Evolutionary conservation across 2,329 filamentous ascomycete species (phyloP).

Genomic region (Raffaelea arxii): DNA sequence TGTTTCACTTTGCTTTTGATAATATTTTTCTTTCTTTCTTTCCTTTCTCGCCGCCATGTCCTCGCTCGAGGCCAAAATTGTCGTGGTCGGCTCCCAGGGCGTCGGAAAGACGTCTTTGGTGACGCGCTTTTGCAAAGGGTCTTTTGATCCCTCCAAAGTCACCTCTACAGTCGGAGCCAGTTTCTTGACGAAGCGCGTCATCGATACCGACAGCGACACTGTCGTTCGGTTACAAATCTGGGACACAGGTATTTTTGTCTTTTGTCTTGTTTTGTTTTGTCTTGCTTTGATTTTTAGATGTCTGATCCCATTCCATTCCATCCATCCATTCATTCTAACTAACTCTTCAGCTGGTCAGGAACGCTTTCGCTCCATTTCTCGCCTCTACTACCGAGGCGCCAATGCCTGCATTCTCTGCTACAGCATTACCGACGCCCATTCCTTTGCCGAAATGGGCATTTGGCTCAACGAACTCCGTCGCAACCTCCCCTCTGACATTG

Average conservation of each 20-base stretch:
- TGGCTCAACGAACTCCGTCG: conserved; percentile 80
- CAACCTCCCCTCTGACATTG: conserved; percentile 67
- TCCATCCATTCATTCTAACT: background rate
- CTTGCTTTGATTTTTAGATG: background rate
- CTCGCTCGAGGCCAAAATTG: conserved; percentile 71
- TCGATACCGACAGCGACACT: conserved; percentile 77
- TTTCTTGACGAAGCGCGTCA: conserved; percentile 69
- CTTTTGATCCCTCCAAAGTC: conserved; percentile 54
- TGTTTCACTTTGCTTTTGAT: background rate
- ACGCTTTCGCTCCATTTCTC: conserved; percentile 86
- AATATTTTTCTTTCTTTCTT: background rate
- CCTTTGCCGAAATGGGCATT: conserved; percentile 83
- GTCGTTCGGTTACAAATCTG: conserved; percentile 89
- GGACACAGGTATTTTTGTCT: conserved; percentile 58
- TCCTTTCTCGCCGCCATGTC: conserved; percentile 25
- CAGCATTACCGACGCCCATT: conserved; percentile 77
- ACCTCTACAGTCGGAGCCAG: conserved; percentile 70
- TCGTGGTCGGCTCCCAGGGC: conserved; percentile 69
- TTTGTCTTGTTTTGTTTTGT: background rate
- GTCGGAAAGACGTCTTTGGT: conserved; percentile 74
- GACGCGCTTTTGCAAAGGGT: conserved; percentile 64
- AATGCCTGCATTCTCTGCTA: conserved; percentile 93
- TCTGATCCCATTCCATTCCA: background rate
- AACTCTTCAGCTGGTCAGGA: conserved; percentile 64
- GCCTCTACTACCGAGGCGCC: conserved; percentile 91